phyloP scores from a whole-genome alignment of 257 asterid genomes.

The Solanum sitiens region DNA sequence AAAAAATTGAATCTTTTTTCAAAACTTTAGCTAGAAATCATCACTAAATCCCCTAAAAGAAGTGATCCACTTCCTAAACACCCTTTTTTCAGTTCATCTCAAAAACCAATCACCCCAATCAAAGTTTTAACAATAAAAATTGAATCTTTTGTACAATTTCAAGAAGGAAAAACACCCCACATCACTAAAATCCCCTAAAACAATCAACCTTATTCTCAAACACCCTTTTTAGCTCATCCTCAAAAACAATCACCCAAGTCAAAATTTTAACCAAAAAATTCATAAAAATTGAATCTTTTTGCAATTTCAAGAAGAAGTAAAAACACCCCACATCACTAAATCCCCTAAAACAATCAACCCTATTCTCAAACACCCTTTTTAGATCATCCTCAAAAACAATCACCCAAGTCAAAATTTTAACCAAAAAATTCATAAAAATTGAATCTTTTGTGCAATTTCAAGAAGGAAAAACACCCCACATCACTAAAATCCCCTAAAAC shows the following conservation, averaged over 20 bases:
- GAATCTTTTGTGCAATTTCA: not conserved
- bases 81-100: not conserved
- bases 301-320: not conserved
- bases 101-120: not conserved
- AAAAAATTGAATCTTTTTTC: not conserved
- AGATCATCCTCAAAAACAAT: not conserved
- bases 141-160: not conserved
- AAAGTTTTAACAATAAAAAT: not conserved
- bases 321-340: not conserved
- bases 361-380: not conserved
- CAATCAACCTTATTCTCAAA: not conserved
- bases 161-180: not conserved
- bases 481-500: not conserved
- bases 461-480: not conserved
- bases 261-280: not conserved
- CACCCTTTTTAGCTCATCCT: not conserved
- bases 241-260: not conserved
- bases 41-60: not conserved
- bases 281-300: not conserved
- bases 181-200: not conserved
- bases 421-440: not conserved
- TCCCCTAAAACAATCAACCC: not conserved
- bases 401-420: not conserved
- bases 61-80: not conserved
- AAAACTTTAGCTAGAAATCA: not conserved